Conservation (phyloP, 495 filamentous ascomycete species). For the Penicillium steckii region DNA sequence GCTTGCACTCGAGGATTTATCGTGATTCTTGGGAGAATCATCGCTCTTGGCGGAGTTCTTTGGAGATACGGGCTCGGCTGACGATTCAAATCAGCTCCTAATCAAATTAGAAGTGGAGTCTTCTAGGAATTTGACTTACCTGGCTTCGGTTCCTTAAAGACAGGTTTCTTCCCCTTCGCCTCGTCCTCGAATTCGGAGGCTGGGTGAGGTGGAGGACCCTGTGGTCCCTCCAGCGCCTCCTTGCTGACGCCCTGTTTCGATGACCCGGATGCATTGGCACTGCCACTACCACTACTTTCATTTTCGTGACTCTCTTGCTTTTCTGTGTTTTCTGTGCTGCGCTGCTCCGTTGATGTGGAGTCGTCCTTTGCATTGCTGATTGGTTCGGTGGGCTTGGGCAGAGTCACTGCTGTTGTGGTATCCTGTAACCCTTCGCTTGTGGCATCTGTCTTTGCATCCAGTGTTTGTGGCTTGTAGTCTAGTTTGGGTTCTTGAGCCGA, state of each 20-base stretch:
- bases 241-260: conserved; percentile 22
- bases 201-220: conserved; percentile 24
- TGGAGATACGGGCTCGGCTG: neutral
- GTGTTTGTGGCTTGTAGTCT: conserved; percentile 7
- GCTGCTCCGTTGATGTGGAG: conserved; percentile 11
- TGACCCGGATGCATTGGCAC: neutral
- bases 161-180: conserved; percentile 7
- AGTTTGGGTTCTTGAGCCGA: conserved; percentile 16
- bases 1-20: conserved; percentile 1
- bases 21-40: conserved; percentile 1
- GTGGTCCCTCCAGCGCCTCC: conserved; percentile 37
- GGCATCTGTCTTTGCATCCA: neutral
- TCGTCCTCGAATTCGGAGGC: conserved; percentile 32
- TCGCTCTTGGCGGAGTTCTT: conserved; percentile 2
- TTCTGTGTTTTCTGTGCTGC: conserved; percentile 3
- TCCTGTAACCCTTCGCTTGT: neutral
- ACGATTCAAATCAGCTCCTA: neutral
- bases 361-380: neutral
- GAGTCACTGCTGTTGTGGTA: neutral
- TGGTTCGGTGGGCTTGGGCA: neutral
- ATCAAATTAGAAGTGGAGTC: neutral
- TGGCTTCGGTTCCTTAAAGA: neutral
- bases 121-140: neutral
- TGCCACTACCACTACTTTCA: neutral
- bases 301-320: neutral